Percentiles rank a stretch among this genome's conserved stretches.
Conservation (phyloP, 2,329 filamentous ascomycete species). For the Botrytis aclada region DNA sequence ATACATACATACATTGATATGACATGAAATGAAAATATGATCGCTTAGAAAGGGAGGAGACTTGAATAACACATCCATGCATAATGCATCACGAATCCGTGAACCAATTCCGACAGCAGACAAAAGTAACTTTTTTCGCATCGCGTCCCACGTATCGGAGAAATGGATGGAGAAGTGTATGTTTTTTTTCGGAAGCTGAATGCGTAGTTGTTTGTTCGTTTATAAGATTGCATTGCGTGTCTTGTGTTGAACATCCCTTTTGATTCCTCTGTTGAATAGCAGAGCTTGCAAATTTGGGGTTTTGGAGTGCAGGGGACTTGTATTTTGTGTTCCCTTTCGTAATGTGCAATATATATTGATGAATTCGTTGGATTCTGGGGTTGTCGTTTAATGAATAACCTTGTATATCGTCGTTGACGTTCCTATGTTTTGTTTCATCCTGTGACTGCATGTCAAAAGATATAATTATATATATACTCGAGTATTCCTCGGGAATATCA, state of each 20-base stretch:
- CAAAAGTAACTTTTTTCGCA: background rate
- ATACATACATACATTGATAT: too few species aligned
- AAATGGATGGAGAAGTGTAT: background rate
- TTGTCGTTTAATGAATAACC: background rate
- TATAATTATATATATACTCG: background rate
- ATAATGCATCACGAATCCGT: background rate
- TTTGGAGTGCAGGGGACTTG: too few species aligned
- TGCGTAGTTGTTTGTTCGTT: background rate
- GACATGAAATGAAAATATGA: background rate
- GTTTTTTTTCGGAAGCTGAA: background rate
- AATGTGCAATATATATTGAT: background rate
- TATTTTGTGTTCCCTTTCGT: background rate
- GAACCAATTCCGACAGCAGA: background rate
- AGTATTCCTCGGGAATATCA: background rate
- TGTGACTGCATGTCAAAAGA: accelerated
- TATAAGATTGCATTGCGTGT: too few species aligned
- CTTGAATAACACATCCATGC: background rate
- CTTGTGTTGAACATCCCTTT: background rate
- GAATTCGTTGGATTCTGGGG: background rate
- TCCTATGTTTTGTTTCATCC: background rate
- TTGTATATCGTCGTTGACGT: background rate
- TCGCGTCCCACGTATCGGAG: background rate
- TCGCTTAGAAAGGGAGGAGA: background rate
- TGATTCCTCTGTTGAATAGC: too few species aligned
- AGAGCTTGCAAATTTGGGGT: too few species aligned